These are phyloP conservation scores for Yamadazyma triangularis DNA, from an alignment of 1,139 yeast genomes.

Conservation along the genomic window DNA sequence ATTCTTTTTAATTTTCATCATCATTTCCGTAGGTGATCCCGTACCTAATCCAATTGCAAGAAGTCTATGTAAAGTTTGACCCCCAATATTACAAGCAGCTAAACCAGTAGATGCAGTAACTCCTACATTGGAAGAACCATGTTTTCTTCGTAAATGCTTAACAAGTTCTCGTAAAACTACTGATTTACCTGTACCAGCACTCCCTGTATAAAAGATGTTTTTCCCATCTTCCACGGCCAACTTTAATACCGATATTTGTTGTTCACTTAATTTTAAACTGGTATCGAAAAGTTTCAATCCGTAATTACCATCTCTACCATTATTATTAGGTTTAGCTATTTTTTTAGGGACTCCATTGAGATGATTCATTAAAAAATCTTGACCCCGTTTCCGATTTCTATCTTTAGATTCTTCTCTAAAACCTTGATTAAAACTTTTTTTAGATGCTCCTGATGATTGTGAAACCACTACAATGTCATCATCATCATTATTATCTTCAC, in stretches of 20 bases:
- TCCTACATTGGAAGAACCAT: slow-evolving; percentile 55
- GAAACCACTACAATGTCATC: background rate
- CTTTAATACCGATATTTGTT: slow-evolving; percentile 67
- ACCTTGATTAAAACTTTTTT: slow-evolving; percentile 1
- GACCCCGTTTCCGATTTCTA: background rate
- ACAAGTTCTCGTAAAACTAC: slow-evolving; percentile 70
- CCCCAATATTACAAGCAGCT: slow-evolving; percentile 91
- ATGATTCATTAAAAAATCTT: background rate
- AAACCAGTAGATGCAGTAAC: slow-evolving; percentile 92
- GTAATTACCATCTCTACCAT: background rate
- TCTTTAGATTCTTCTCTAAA: background rate
- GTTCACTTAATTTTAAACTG: slow-evolving; percentile 34
- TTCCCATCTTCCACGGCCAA: slow-evolving; percentile 52
- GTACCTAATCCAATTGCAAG: slow-evolving; percentile 81
- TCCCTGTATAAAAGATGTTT: slow-evolving; percentile 70
- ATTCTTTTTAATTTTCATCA: slow-evolving; percentile 43
- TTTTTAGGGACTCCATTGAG: slow-evolving; percentile 2
- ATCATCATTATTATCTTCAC: slow-evolving; percentile 2
- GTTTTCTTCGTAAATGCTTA: slow-evolving; percentile 44
- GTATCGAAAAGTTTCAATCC: background rate
- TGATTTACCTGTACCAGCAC: slow-evolving; percentile 95
- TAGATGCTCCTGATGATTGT: background rate
- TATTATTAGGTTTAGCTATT: slow-evolving; percentile 2
- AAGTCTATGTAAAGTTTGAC: slow-evolving; percentile 78
- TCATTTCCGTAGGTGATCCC: slow-evolving; percentile 35